phyloP scores from a whole-genome alignment of 1,139 yeast species.

The Geotrichum macrosporum region DNA sequence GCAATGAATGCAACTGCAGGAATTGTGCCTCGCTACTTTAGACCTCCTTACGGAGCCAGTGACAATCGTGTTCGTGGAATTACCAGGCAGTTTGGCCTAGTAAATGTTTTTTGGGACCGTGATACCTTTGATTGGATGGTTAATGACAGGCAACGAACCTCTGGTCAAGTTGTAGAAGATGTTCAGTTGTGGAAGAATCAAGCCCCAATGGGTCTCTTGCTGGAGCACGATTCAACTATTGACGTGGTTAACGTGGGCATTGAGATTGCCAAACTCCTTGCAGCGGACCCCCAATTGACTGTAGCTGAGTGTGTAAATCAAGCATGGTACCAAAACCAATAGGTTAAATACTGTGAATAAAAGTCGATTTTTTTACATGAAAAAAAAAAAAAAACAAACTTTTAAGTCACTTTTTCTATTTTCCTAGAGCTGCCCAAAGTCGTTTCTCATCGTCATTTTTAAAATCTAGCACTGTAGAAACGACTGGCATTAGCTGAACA shows the following conservation, averaged over 20 bases:
- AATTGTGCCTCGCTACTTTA: constrained; percentile 86
- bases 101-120: constrained; percentile 83
- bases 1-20: constrained; percentile 94
- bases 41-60: constrained; percentile 95
- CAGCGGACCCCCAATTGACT: constrained; percentile 48
- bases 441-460: constrained; percentile 68
- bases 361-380: too few species aligned
- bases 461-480: constrained; percentile 67
- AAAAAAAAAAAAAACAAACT: too few species aligned
- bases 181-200: constrained; percentile 48
- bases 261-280: constrained; percentile 48
- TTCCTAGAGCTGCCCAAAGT: constrained; percentile 53
- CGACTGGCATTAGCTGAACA: constrained; percentile 75
- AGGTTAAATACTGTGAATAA: too few species aligned
- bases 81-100: constrained; percentile 79
- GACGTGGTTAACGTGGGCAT: constrained; percentile 68
- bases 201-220: constrained; percentile 56
- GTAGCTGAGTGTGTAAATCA: constrained; percentile 84
- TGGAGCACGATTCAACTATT: constrained; percentile 76
- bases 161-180: constrained; percentile 51
- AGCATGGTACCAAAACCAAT: constrained; percentile 33
- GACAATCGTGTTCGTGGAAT: constrained; percentile 82
- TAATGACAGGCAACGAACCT: constrained; percentile 42
- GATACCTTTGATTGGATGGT: constrained; percentile 92
- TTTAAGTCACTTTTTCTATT: too few species aligned